Conservation (phyloP, 805 yeast species). For the Ogataea saltuana region DNA sequence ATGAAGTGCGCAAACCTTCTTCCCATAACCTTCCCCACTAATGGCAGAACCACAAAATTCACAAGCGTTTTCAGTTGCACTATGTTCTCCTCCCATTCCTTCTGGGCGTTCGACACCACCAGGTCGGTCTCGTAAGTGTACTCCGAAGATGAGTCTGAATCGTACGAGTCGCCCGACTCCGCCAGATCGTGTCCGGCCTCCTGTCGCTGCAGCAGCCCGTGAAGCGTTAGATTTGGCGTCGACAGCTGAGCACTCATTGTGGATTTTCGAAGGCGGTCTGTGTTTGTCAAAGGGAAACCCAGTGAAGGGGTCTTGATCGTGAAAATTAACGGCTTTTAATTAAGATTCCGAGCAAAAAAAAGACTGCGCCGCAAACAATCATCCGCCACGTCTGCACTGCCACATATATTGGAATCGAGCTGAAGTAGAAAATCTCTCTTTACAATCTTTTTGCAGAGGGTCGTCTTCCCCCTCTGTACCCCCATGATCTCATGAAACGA, state of each 20-base stretch:
- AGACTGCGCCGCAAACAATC: too few relatives aligned
- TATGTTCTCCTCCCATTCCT: slow-evolving; percentile 74
- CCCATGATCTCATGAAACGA: not conserved
- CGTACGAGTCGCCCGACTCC: slow-evolving; percentile 10
- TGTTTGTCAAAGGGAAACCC: too few relatives aligned
- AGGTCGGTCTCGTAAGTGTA: slow-evolving; percentile 37
- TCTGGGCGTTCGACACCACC: slow-evolving; percentile 47
- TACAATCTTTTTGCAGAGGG: too few relatives aligned
- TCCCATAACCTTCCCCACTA: slow-evolving; percentile 68
- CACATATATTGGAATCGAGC: too few relatives aligned
- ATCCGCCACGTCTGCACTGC: too few relatives aligned
- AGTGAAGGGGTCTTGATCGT: too few relatives aligned
- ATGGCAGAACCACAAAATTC: slow-evolving; percentile 61
- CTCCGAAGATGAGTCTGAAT: slow-evolving; percentile 24
- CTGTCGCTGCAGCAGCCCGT: not conserved
- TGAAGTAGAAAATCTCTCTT: too few relatives aligned
- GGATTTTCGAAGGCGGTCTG: too few relatives aligned
- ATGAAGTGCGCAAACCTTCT: slow-evolving; percentile 50
- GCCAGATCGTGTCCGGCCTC: slow-evolving; percentile 10
- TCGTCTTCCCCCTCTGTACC: not conserved
- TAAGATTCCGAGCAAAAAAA: too few relatives aligned
- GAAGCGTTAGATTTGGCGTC: slow-evolving; percentile 13
- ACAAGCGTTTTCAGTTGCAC: slow-evolving; percentile 58
- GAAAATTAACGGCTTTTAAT: too few relatives aligned
- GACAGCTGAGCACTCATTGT: slow-evolving; percentile 12